Base-by-base conservation (phyloP, 768 basidiomycete genomes). In the Amanita pallidorosea region DNA sequence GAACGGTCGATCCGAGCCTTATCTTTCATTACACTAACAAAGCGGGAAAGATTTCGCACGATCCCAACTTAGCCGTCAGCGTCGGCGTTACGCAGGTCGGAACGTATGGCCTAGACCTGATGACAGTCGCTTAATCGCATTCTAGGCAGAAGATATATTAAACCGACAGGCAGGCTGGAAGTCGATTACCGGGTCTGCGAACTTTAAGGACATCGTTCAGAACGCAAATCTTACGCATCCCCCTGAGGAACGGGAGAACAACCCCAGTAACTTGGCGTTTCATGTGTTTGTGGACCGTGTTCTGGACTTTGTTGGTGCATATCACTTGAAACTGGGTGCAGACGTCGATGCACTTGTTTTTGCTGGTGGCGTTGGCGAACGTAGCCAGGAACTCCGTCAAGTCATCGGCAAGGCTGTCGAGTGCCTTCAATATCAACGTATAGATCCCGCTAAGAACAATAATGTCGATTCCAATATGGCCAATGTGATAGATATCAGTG, bases 321-420 rank as follows among this genome's bases (percentile, higher is more conserved):
- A 90, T 63, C 79, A 83, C 57, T 67, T 89, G 57, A 84, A 87
- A 61, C 75, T 92, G 20, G 72, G 71, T 29, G 77, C 77, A 13
- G 53, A 70, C 22, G 76, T 92, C 9, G 85, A 92, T 61, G 90
- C 84, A 1, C 59, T 94, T 37, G 86, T 93, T 11, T 92, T 94
- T 62, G 75, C 87, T 0, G 91, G 92, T 3, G 91, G 91, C 0
- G 89, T 96, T 47, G 93, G 93, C 0, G 93, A 96, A 65, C 74
- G 72, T 56, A 78, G 81, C 53, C 68, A 65, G 15, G 72, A 77
- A 56, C 65, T 97, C 49, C 67, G 92, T 37, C 61, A 66, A 36
- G 76, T 77, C 17, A 69, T 94, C 15, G 72, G 73, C 3, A 63
- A 71, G 33, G 69, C 73, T 31, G 67, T 84, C 13, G 57, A 47